A percentile compares a stretch with the other conserved stretches of the same genome.
Conservation (phyloP, 345 rosid species). For the Eucalyptus erythrocorys region DNA sequence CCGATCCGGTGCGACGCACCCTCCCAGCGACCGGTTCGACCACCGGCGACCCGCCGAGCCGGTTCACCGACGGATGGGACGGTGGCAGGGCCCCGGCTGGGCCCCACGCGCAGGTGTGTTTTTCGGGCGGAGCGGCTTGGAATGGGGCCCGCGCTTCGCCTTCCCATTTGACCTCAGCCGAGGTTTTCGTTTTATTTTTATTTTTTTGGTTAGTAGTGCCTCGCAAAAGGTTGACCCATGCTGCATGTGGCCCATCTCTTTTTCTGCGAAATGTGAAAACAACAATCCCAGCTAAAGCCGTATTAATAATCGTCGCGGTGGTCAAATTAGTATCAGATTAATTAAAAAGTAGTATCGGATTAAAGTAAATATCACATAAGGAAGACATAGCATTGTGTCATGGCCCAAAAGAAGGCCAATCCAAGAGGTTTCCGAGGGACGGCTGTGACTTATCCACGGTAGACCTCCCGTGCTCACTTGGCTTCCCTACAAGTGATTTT, state of each 20-base stretch:
- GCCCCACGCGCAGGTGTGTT: neutral
- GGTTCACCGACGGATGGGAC: neutral
- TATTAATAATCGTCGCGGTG: neutral
- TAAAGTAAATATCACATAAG: neutral
- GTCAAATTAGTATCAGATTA: neutral
- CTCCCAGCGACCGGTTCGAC: neutral
- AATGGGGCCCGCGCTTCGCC: neutral
- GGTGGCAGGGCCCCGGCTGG: neutral
- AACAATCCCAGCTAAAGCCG: neutral
- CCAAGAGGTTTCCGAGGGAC: too few species aligned
- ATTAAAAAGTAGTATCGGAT: neutral
- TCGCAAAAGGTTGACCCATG: neutral
- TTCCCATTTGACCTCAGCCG: neutral
- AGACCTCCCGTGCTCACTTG: too few species aligned
- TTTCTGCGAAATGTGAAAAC: neutral
- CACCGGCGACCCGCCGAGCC: neutral
- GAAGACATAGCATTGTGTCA: rapidly evolving
- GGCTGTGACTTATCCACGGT: too few species aligned
- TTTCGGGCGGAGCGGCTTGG: neutral
- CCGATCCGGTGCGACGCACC: neutral
- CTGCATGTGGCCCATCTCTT: neutral
- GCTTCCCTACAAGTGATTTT: too few species aligned
- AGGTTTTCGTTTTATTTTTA: neutral
- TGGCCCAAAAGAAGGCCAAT: too few species aligned
- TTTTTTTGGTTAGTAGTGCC: neutral